Evolutionary conservation across 768 basidiomycete species (phyloP), one percentile per base, ranked within the genome.

Genomic region (Lentinula raphanica): DNA sequence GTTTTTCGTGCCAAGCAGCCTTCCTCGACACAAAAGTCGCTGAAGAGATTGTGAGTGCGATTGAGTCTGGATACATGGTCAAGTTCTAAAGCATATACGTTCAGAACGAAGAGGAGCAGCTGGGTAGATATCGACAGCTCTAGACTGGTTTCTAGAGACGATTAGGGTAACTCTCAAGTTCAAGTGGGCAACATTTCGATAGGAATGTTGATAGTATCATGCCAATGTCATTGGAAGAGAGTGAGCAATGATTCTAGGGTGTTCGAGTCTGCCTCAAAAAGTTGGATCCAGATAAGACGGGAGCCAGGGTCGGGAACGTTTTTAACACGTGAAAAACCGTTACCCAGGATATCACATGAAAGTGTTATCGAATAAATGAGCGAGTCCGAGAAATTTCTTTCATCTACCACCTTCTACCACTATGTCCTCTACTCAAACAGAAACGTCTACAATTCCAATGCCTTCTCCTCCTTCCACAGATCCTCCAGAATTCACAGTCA

Each of bases 401-500:
- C n/a, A n/a, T n/a, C n/a, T n/a, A n/a, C n/a, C n/a, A n/a, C 36
- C 40, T 42, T 46, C 17, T 15, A 35, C 66, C 48, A 58, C 61
- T 38, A 67, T 65, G 63, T 61, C 63, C 27, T 55, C 58, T 38
- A 63, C 65, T 12, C 36, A 63, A 58, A 63, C 65, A 17, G 64
- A 67, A 36, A 69, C 63, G 4, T 60, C 64, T 13, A 61, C 62
- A 12, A 53, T 65, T 59, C 50, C 59, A n/a, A 54, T 64, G 32
- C 62, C 62, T 45, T 38, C 62, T 49, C 56, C 61, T 56, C 36
- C 68, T 17, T 45, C 66, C 3, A 44, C 60, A 49, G 29, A 53
- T 42, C 53, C 73, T 9, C 84, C 87, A 55, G 83, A 85, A 67
- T 65, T 90, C 65, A 90, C 83, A 46, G 72, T 82, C 61, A 60